These are phyloP conservation scores for Lachancea thermotolerans DNA, from an alignment of 805 yeast genomes.

Conservation along the genomic window DNA sequence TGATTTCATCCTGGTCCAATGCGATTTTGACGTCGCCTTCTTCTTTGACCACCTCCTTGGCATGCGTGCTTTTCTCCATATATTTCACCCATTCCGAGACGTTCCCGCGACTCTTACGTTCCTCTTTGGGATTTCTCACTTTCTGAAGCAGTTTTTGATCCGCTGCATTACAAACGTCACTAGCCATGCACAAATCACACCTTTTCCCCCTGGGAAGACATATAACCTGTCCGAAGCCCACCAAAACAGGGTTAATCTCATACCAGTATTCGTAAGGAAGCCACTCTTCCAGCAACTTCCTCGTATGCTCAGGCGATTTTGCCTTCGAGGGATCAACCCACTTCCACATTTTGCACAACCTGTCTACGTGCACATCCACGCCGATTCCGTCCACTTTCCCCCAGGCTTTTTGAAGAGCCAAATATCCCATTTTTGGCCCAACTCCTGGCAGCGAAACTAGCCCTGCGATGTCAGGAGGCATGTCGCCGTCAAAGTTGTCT, in stretches of 20 bases:
- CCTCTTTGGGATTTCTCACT: constrained; percentile 16
- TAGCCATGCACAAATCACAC: constrained; percentile 67
- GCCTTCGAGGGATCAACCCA: constrained; percentile 52
- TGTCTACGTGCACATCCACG: constrained; percentile 84
- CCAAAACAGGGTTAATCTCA: constrained; percentile 78
- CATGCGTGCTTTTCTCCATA: constrained; percentile 6
- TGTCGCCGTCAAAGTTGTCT: constrained; percentile 51
- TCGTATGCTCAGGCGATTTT: constrained; percentile 68
- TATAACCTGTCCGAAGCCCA: constrained; percentile 89
- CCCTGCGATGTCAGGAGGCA: constrained; percentile 65
- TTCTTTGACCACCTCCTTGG: background rate
- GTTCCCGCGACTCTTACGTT: constrained; percentile 36
- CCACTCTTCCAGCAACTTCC: constrained; percentile 66
- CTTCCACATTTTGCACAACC: constrained; percentile 71
- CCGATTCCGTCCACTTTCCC: constrained; percentile 73
- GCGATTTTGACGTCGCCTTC: constrained; percentile 2
- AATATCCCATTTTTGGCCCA: constrained; percentile 91
- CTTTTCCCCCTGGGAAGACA: constrained; percentile 65
- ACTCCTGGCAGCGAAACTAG: constrained; percentile 77
- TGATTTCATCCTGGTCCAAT: background rate
- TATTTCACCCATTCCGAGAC: constrained; percentile 33
- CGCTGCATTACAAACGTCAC: constrained; percentile 50
- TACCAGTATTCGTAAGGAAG: constrained; percentile 69
- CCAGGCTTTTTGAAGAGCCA: constrained; percentile 82
- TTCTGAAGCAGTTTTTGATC: constrained; percentile 39